Conservation (phyloP, 345 rosid genomes). For the Abelmoschus esculentus region DNA sequence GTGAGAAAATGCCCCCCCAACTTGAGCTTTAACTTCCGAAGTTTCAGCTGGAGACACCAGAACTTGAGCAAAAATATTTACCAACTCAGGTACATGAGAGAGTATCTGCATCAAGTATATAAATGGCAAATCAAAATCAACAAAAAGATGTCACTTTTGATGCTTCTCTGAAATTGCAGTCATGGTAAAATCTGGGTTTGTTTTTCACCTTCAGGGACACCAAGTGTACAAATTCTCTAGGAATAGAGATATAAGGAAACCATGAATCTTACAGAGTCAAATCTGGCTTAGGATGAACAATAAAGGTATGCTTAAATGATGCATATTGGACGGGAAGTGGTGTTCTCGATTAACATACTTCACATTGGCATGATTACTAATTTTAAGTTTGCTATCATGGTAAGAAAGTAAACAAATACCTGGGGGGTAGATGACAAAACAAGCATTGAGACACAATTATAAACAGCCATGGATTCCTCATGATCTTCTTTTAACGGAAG, state of each 20-base stretch:
- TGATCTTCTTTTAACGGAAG: slow-evolving; percentile 93
- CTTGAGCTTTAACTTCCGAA: slow-evolving; percentile 73
- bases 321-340: background rate
- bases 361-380: background rate
- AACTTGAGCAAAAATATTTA: slow-evolving; percentile 84
- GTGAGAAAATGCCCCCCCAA: slow-evolving; percentile 83
- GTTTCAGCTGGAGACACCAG: slow-evolving; percentile 73
- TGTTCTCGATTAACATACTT: background rate
- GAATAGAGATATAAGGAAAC: background rate
- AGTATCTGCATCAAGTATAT: slow-evolving; percentile 47
- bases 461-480: slow-evolving; percentile 88
- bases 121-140: background rate
- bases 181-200: background rate
- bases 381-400: background rate
- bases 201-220: background rate
- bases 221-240: background rate
- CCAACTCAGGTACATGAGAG: slow-evolving; percentile 69
- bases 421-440: slow-evolving; percentile 77
- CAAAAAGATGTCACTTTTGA: background rate
- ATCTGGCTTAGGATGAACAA: background rate
- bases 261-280: background rate
- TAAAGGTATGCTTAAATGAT: background rate
- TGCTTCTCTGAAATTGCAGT: background rate
- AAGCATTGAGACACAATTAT: slow-evolving; percentile 70
- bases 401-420: slow-evolving; percentile 27